phyloP scores from a whole-genome alignment of 768 basidiomycete genomes.

The Leccinum longicurvipes region DNA sequence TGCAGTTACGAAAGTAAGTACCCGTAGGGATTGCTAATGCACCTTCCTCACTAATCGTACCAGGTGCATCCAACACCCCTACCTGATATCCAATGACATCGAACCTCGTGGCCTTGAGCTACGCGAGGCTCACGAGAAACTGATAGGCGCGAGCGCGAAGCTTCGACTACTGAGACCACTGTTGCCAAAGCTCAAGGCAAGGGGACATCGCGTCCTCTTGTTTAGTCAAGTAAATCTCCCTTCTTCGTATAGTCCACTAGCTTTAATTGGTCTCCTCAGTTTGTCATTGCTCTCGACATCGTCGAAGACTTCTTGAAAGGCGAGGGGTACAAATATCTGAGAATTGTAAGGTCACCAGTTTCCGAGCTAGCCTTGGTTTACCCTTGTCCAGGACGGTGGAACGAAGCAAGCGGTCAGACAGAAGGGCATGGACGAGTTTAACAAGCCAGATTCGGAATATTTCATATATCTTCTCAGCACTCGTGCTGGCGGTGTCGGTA shows the following conservation, averaged over 20 bases:
- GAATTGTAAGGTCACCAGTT: slow-evolving; percentile 51
- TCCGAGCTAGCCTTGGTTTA: slow-evolving; percentile 6
- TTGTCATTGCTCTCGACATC: slow-evolving; percentile 81
- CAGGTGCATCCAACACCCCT: slow-evolving; percentile 90
- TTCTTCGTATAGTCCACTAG: background rate
- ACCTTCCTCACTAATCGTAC: background rate
- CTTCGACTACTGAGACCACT: slow-evolving; percentile 71
- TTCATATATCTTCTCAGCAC: slow-evolving; percentile 93
- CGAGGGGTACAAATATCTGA: slow-evolving; percentile 75
- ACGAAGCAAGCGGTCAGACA: slow-evolving; percentile 85
- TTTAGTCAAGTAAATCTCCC: slow-evolving; percentile 76
- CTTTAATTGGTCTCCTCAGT: slow-evolving; percentile 44
- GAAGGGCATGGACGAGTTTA: slow-evolving; percentile 93
- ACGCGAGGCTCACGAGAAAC: slow-evolving; percentile 67
- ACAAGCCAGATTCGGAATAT: slow-evolving; percentile 78
- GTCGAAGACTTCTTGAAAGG: slow-evolving; percentile 86
- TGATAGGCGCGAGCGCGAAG: slow-evolving; percentile 86
- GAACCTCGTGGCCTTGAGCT: slow-evolving; percentile 62
- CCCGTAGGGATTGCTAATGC: background rate
- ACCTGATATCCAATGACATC: slow-evolving; percentile 75
- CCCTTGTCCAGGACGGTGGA: slow-evolving; percentile 68
- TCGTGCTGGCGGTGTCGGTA: slow-evolving; percentile 90
- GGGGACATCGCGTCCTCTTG: slow-evolving; percentile 84
- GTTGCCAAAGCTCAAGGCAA: slow-evolving; percentile 78
- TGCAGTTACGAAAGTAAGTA: slow-evolving; percentile 82